Base-by-base conservation (phyloP, 1,284 basidiomycete species). In the Austroboletus novae-zelandiae region DNA sequence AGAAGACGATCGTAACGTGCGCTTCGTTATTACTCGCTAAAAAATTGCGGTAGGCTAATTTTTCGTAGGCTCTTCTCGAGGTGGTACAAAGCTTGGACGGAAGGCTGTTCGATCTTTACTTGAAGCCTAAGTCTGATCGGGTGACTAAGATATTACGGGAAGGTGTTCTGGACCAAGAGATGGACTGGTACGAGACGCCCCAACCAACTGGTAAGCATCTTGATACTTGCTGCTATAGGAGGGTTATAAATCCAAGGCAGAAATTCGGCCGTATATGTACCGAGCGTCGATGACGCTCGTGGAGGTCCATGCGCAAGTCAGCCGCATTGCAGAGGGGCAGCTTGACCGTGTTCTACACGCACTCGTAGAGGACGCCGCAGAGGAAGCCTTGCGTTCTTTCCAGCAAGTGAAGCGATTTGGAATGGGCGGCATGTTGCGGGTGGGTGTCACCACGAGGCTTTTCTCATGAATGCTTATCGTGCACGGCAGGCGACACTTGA, bases 341-440 rank as follows among this genome's bases (percentile, higher is more conserved):
- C 80, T 98, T 18, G 81, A 90, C 36, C 84, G 94, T 25, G 86
- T 86, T n/a, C 73, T 99, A 40, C 83, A 84, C 53, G 78, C 84
- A 8, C 78, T 99, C 9, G 87, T 96, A 10, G 89, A 94, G 53
- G 84, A 89, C 53, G 75, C 98, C 14, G 89, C 93, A 5, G 77
- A 83, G 8, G 89, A 93, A 57, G 89, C 93, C 0, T 73, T 98
- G 48, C 79, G 79, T 8, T 89, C 86, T 64, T 97, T 99, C 80
- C 80, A 80, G 54, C 84, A 91, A 66, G 85, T 99, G 30, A 84
- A 84, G 57, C 79, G 85, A 36, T 98, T 98, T 64, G 94, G 96
- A 15, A 97, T 97, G 84, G 97, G 97, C 41, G 97, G 97, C 11
- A 99, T 99, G 97, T 78, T 99, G 31, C 84, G 91, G 53, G 93